Percentiles rank a stretch among this genome's conserved stretches.
phyloP scores from a whole-genome alignment of 768 basidiomycete genomes.

The Exidia glandulosa region DNA sequence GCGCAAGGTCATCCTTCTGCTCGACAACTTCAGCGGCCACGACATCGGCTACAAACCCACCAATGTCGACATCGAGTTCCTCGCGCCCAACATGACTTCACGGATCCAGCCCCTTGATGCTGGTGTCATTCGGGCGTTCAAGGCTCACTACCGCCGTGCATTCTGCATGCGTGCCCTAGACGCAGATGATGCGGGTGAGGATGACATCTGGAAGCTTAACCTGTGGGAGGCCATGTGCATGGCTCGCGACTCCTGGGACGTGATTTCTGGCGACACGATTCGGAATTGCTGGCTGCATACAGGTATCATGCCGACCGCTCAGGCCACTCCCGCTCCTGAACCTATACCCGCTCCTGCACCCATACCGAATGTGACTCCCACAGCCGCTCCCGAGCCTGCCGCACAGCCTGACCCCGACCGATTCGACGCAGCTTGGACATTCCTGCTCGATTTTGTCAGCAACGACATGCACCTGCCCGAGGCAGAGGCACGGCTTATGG shows the following conservation, averaged over 20 bases:
- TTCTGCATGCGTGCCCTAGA: slow-evolving; percentile 18
- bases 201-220: slow-evolving; percentile 26
- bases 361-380: no score
- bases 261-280: slow-evolving; percentile 20
- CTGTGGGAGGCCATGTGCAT: slow-evolving; percentile 25
- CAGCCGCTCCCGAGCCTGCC: no score
- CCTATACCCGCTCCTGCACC: no score
- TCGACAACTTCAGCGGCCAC: slow-evolving; percentile 26
- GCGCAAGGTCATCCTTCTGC: slow-evolving; percentile 15
- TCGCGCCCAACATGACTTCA: slow-evolving; percentile 26
- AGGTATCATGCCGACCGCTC: slow-evolving; percentile 8
- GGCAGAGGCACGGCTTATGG: background rate
- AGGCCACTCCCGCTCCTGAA: background rate
- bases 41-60: slow-evolving; percentile 14
- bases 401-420: background rate
- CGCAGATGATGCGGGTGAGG: slow-evolving; percentile 20
- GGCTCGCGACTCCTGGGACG: slow-evolving; percentile 21
- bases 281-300: slow-evolving; percentile 27
- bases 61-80: slow-evolving; percentile 20
- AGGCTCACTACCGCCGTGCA: slow-evolving; percentile 21
- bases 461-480: background rate
- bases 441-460: background rate
- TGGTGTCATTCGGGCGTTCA: slow-evolving; percentile 26
- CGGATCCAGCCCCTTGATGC: slow-evolving; percentile 27
- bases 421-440: background rate